Evolutionary conservation across 345 rosid species (phyloP), one percentile per base, ranked within the genome.

Genomic region (Raphanus sativus): DNA sequence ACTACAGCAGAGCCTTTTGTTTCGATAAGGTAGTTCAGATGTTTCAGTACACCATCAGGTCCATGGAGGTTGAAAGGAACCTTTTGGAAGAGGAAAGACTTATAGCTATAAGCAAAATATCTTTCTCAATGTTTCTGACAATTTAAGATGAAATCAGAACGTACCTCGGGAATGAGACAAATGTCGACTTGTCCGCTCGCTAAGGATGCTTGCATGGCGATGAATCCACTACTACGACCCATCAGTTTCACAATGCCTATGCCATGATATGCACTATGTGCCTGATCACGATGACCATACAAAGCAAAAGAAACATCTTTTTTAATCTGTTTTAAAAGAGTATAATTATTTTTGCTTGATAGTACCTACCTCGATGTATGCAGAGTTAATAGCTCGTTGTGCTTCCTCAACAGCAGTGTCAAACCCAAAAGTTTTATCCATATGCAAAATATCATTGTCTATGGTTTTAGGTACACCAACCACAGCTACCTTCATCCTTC

Each of bases 401-500:
- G 99, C 98, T 81, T 91, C 99, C 84, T 95, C 98, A 80, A 95
- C 98, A 36, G 98, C 99, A 83, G 98, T 92, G 63, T 92, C 99
- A 75, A 95, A 92, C 70, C 98, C 99, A 71, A 96, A 96, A 10
- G 98, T 95, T 82, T 95, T 93, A 76, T 95, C 99, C 93, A 95
- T 95, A 86, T 92, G 72, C 77, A 95, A 78, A 67, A 95, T 93
- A 83, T 95, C 99, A 80, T 95, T 95, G 84, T 95, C 98, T 5
- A 95, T 95, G 67, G 98, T 95, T 84, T 95, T 95, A 26, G 99
- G 98, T 76, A 95, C 98, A 75, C 99, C 99, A 87, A 95, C 98
- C 26, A 95, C 89, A 78, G 98, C 94, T 69, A 95, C 89, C 78
- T 61, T 85, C 79, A 92, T 15, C 77, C 82, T 83, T 81, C 96